Percentiles rank a stretch among this genome's conserved stretches.
Conservation (phyloP, 148 eudicot species). For the Fagopyrum tataricum region DNA sequence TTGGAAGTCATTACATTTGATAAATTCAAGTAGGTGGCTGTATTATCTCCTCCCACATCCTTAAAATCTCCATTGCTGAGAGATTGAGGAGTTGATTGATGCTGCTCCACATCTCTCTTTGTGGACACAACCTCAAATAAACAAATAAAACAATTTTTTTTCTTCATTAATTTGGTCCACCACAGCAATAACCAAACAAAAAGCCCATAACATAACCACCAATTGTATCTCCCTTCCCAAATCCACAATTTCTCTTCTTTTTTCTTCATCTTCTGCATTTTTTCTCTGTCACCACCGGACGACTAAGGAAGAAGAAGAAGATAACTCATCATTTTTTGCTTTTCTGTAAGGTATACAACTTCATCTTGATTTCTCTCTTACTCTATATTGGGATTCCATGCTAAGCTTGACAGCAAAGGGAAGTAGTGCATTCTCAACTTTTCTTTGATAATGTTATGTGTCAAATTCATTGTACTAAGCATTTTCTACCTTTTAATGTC, state of each 20-base stretch:
- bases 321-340: background rate
- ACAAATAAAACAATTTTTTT: background rate
- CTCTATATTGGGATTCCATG: background rate
- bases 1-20: background rate
- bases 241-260: background rate
- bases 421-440: background rate
- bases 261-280: background rate
- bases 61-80: constrained; percentile 1
- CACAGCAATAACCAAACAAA: background rate
- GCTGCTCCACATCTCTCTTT: constrained; percentile 10
- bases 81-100: constrained; percentile 1
- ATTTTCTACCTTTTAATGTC: background rate
- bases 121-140: background rate
- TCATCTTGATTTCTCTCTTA: background rate
- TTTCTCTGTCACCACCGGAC: background rate
- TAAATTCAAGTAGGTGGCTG: background rate
- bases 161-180: constrained; percentile 4
- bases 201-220: background rate
- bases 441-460: background rate
- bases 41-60: constrained; percentile 3
- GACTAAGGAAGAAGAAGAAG: background rate
- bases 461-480: constrained; percentile 1
- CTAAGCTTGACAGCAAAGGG: background rate
- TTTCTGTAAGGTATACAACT: constrained; percentile 2
- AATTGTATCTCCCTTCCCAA: background rate